Evolutionary conservation across 2,329 filamentous ascomycete species (phyloP).

Genomic region (Juglanconis juglandina): DNA sequence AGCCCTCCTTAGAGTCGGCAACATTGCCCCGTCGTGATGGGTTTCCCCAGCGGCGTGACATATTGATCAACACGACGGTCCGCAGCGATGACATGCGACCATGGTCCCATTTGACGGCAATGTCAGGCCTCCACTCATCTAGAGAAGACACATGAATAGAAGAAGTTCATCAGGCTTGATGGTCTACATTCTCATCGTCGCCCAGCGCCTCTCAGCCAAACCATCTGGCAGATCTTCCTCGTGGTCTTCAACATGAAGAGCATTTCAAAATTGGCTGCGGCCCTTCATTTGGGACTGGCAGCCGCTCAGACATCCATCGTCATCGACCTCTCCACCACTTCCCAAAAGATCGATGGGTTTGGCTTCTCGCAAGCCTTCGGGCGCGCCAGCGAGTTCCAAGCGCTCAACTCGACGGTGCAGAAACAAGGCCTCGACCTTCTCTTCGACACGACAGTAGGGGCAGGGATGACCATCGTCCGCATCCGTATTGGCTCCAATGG

Average conservation of each 20-base stretch:
- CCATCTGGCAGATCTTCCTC: neutral
- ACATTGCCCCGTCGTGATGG: neutral
- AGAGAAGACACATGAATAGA: neutral
- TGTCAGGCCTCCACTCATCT: neutral
- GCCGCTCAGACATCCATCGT: slow-evolving; percentile 26
- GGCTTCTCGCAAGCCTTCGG: slow-evolving; percentile 48
- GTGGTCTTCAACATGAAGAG: neutral
- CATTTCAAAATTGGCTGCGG: neutral
- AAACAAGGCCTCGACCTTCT: slow-evolving; percentile 41
- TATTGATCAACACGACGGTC: neutral
- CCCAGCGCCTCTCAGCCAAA: neutral
- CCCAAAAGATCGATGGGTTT: slow-evolving; percentile 44
- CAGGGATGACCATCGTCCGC: slow-evolving; percentile 48
- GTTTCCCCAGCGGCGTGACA: neutral
- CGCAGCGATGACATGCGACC: neutral
- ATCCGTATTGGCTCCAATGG: slow-evolving; percentile 42
- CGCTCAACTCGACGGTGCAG: slow-evolving; percentile 26
- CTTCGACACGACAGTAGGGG: slow-evolving; percentile 42
- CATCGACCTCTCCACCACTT: slow-evolving; percentile 25
- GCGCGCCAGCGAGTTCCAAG: slow-evolving; percentile 38
- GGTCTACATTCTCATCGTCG: neutral
- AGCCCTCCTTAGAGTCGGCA: neutral
- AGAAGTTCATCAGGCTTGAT: neutral
- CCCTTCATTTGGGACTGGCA: neutral
- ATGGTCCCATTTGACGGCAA: neutral